Evolutionary conservation across 768 basidiomycete species (phyloP), one percentile per base, ranked within the genome.

Genomic region (Pisolithus marmoratus): DNA sequence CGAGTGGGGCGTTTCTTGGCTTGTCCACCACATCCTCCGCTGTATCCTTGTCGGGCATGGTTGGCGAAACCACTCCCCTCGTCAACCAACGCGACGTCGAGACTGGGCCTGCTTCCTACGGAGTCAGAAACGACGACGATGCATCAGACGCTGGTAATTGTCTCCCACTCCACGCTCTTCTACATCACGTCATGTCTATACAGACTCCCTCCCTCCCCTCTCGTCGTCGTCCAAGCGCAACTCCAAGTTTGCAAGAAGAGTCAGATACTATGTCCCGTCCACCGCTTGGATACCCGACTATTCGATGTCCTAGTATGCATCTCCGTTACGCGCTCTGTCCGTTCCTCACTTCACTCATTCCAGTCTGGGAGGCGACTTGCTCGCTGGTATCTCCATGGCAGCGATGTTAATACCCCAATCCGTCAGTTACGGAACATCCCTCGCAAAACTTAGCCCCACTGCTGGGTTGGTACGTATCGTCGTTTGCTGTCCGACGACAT

Each of bases 391-490:
- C 26, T 93, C 93, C 0, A 83, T 96, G 8, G 87, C 88, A 19
- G 84, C 82, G 47, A 87, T 90, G 78, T 75, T 90, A 41, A 87
- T 90, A 62, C 88, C 90, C 6, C 85, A 90, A 66, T 89, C 90
- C 1, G 88, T 96, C 65, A 91, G 89, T 65, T 96, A 97, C 62
- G 94, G 91, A 8, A 83, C 88, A 3, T 87, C 91, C 0, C 73
- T 97, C 11, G 92, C 94, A 17, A 83, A 89, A 58, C 72, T 96
- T 38, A 87, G 82, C 55, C 93, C 94, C 12, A 79, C 90, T 2
- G 80, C 90, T 41, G 94, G 94, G 46, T 71, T 97, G 62, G 89
- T 90, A 61, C 57, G 87, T 71, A 27, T 14, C 11, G 1, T 41
- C 24, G 8, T n/a, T n/a, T 24, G 12, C 31, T 53, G 20, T 48